phyloP scores from a whole-genome alignment of 805 yeast species.

The Candida sithepensis region DNA sequence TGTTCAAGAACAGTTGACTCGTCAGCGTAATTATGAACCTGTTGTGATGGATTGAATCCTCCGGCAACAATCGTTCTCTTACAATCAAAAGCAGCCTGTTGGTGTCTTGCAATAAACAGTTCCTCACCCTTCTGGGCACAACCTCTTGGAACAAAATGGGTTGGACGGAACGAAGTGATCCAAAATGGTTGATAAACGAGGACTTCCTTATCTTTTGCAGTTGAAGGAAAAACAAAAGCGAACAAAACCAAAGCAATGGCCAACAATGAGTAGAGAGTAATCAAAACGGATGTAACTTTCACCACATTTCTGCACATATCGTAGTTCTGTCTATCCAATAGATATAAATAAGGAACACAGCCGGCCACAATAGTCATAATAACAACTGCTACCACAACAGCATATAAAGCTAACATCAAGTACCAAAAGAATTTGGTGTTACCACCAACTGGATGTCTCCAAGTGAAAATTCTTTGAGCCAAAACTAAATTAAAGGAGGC shows the following conservation, averaged over 20 bases:
- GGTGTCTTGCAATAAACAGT: conserved; percentile 18
- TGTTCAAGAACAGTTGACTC: conserved; percentile 20
- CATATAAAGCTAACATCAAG: conserved; percentile 47
- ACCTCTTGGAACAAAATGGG: conserved; percentile 54
- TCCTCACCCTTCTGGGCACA: conserved; percentile 37
- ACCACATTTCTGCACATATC: conserved; percentile 52
- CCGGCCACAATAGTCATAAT: conserved; percentile 69
- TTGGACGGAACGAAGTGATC: conserved; percentile 60
- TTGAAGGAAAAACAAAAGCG: conserved; percentile 55
- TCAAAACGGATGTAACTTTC: conserved; percentile 47
- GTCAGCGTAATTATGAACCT: too few relatives aligned
- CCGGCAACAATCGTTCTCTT: conserved; percentile 30
- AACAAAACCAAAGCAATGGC: conserved; percentile 46
- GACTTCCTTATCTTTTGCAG: conserved; percentile 44
- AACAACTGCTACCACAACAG: conserved; percentile 52
- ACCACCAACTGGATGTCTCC: conserved; percentile 75
- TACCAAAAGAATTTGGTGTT: conserved; percentile 46
- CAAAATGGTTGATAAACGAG: conserved; percentile 71
- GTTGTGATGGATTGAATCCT: conserved; percentile 10
- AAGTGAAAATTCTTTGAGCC: conserved; percentile 71
- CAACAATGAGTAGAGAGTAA: conserved; percentile 48
- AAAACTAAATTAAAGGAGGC: conserved; percentile 59
- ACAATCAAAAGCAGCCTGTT: conserved; percentile 16
- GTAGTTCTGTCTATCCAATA: conserved; percentile 41
- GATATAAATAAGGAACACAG: conserved; percentile 55